Evolutionary conservation across 2,329 filamentous ascomycete genomes (phyloP).

Genomic region (Pseudocercospora eumusae): DNA sequence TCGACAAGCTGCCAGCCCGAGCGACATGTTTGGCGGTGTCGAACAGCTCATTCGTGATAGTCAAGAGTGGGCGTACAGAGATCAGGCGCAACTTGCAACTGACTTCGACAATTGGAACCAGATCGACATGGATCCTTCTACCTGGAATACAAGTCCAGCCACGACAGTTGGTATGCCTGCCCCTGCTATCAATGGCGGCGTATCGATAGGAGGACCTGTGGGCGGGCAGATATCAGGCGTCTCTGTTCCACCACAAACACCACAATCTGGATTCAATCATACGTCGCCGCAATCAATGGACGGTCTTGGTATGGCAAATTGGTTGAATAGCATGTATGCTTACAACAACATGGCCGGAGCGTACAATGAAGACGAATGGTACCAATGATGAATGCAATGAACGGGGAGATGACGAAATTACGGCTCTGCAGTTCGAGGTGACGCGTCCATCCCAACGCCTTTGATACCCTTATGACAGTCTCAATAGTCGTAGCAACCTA

Average conservation of each 20-base stretch:
- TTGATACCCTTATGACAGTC: neutral
- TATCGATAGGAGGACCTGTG: slow-evolving; percentile 8
- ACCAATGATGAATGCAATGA: slow-evolving; percentile 37
- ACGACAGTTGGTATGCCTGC: slow-evolving; percentile 10
- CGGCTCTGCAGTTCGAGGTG: neutral
- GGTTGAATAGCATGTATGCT: slow-evolving; percentile 34
- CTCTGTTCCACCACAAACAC: neutral
- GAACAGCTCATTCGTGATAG: slow-evolving; percentile 63
- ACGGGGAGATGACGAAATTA: neutral
- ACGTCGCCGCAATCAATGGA: slow-evolving; percentile 2
- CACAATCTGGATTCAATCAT: neutral
- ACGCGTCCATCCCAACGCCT: neutral
- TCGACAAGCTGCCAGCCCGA: slow-evolving; percentile 45
- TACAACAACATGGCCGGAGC: slow-evolving; percentile 36
- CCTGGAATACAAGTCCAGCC: slow-evolving; percentile 19
- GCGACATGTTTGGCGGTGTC: slow-evolving; percentile 60
- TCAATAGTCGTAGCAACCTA: neutral
- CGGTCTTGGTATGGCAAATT: slow-evolving; percentile 26
- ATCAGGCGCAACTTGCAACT: slow-evolving; percentile 61
- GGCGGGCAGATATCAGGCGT: slow-evolving; percentile 4
- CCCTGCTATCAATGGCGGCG: neutral
- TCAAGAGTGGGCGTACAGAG: slow-evolving; percentile 62
- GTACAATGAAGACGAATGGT: slow-evolving; percentile 48
- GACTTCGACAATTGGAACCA: slow-evolving; percentile 64
- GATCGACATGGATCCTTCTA: slow-evolving; percentile 26